Conservation (phyloP, 257 asterid genomes). For the Forsythia suspensa region DNA sequence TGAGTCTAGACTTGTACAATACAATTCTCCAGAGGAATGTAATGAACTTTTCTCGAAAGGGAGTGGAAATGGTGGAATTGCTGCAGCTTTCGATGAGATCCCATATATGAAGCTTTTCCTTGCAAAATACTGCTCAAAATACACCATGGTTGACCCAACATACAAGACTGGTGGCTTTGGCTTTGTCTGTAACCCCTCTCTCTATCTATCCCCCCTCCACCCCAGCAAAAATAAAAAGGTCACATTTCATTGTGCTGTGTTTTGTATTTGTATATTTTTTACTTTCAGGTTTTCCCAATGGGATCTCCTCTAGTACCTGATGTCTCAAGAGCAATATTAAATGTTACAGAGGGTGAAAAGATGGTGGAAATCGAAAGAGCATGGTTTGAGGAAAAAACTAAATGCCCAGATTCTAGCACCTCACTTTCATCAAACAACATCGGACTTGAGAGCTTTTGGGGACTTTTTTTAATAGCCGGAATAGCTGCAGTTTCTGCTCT, state of each 20-base stretch:
- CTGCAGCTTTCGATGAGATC: conserved; percentile 38
- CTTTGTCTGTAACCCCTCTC: conserved; percentile 29
- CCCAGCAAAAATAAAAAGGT: too few species aligned
- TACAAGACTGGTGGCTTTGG: conserved; percentile 37
- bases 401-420: conserved; percentile 1
- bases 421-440: conserved; percentile 25
- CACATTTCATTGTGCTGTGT: not conserved
- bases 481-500: conserved; percentile 22
- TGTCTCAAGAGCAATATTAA: conserved; percentile 13
- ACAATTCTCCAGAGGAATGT: conserved; percentile 17
- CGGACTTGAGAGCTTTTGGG: conserved; percentile 33
- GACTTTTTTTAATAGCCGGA: conserved; percentile 26
- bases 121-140: conserved; percentile 26
- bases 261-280: not conserved
- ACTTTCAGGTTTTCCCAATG: conserved; percentile 17
- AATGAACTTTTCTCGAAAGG: conserved; percentile 27
- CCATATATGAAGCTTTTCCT: conserved; percentile 39
- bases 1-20: conserved; percentile 13
- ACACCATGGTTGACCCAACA: conserved; percentile 29
- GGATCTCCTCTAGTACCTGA: conserved; percentile 22
- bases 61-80: conserved; percentile 35
- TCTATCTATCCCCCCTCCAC: not conserved
- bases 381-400: not conserved
- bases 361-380: conserved; percentile 1
- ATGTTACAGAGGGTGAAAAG: not conserved